Percentiles rank a stretch among this genome's conserved stretches.
Evolutionary conservation across 2,329 filamentous ascomycete genomes (phyloP).

Genomic region (Aspergillus ustus): DNA sequence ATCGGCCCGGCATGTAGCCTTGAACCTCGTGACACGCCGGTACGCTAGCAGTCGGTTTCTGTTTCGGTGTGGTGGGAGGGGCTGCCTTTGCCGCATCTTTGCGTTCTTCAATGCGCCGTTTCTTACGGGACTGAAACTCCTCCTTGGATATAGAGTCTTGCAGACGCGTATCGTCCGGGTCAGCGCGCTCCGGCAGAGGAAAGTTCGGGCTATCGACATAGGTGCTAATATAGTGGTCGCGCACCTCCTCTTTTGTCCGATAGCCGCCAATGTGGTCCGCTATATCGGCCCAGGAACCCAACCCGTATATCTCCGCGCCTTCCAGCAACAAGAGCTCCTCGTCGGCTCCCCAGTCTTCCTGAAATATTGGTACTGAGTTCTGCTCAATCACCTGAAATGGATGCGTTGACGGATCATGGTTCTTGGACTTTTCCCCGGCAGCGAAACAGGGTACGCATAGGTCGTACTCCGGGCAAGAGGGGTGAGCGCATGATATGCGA

Average conservation of each 20-base stretch:
- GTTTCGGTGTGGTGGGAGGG: conserved; percentile 82
- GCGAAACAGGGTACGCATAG: conserved; percentile 95
- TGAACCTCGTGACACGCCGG: conserved; percentile 97
- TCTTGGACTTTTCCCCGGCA: conserved; percentile 76
- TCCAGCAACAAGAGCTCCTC: conserved; percentile 93
- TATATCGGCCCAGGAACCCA: conserved; percentile 97
- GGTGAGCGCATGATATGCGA: conserved; percentile 87
- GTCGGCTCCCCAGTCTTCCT: conserved; percentile 93
- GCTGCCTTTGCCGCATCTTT: conserved; percentile 86
- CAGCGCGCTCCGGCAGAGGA: conserved; percentile 83
- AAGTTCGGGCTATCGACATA: conserved; percentile 85
- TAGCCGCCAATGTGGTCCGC: conserved; percentile 98
- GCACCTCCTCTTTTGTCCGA: conserved; percentile 90
- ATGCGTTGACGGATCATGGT: conserved; percentile 85
- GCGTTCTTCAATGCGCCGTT: conserved; percentile 87
- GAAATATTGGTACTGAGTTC: conserved; percentile 96
- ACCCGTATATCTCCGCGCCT: conserved; percentile 91
- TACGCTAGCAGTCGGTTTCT: conserved; percentile 93
- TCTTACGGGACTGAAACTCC: conserved; percentile 91
- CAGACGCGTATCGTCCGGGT: conserved; percentile 77
- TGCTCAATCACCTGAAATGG: conserved; percentile 95
- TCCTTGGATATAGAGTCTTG: conserved; percentile 83
- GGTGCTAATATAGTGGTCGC: conserved; percentile 87
- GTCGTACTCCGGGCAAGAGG: conserved; percentile 89
- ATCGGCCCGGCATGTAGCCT: conserved; percentile 95